Evolutionary conservation across 2,329 filamentous ascomycete genomes (phyloP).

Genomic region (Fusarium sp.): DNA sequence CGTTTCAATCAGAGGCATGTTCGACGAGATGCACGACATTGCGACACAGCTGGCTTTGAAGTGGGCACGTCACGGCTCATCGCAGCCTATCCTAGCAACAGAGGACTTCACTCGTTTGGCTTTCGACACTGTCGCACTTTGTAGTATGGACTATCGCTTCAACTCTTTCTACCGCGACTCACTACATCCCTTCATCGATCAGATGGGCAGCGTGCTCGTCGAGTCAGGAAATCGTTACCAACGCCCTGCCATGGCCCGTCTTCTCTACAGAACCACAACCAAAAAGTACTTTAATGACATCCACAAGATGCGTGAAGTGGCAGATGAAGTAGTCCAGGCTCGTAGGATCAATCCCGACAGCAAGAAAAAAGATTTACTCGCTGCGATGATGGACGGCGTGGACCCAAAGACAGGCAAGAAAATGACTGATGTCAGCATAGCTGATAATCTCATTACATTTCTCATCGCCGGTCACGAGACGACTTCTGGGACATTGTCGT

Average conservation of each 20-base stretch:
- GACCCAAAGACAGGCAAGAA: constrained; percentile 77
- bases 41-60: constrained; percentile 76
- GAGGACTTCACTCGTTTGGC: too few species aligned
- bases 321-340: too few species aligned
- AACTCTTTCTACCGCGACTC: too few species aligned
- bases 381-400: too few species aligned
- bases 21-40: constrained; percentile 78
- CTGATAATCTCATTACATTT: constrained; percentile 80
- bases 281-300: constrained; percentile 69
- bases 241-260: constrained; percentile 63
- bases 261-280: constrained; percentile 64
- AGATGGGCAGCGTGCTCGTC: too few species aligned
- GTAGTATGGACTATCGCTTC: too few species aligned
- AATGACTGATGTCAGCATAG: constrained; percentile 73
- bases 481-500: constrained; percentile 76
- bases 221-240: too few species aligned
- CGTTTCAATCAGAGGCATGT: constrained; percentile 77
- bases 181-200: too few species aligned
- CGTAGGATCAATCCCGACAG: too few species aligned
- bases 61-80: constrained; percentile 52
- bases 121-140: too few species aligned
- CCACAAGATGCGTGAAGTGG: constrained; percentile 67
- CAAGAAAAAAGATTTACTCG: too few species aligned
- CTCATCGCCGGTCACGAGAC: constrained; percentile 81
- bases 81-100: too few species aligned